Conservation (phyloP, 306 rosid genomes). For the Rubus idaeus region DNA sequence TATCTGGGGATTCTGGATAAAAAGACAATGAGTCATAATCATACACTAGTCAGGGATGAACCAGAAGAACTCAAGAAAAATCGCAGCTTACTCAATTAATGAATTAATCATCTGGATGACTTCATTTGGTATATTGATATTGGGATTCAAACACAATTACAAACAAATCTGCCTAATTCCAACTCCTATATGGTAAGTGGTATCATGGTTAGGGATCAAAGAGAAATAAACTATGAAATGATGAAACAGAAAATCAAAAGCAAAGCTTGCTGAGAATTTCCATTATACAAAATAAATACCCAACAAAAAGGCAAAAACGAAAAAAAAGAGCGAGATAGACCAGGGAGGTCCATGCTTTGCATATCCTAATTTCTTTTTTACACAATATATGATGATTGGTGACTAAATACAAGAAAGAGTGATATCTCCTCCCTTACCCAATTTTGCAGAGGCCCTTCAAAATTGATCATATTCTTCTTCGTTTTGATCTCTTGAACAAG, state of each 20-base stretch:
- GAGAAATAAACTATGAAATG: conserved; percentile 15
- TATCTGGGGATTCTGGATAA: background rate
- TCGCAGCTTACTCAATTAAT: background rate
- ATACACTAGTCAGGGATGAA: background rate
- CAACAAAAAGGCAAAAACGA: conserved; percentile 22
- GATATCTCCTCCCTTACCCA: conserved; percentile 26
- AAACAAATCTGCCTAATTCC: background rate
- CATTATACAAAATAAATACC: conserved; percentile 41
- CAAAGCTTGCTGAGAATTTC: conserved; percentile 30
- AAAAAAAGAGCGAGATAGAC: conserved; percentile 29
- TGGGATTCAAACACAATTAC: background rate
- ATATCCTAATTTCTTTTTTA: conserved; percentile 44
- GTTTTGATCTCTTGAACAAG: background rate
- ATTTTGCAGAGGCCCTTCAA: conserved; percentile 22
- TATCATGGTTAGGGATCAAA: background rate
- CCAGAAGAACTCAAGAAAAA: background rate
- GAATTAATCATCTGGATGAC: background rate
- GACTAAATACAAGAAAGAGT: conserved; percentile 38
- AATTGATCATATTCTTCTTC: background rate
- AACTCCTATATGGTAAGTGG: background rate
- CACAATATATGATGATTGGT: conserved; percentile 31
- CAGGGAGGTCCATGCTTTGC: conserved; percentile 28
- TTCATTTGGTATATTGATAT: background rate
- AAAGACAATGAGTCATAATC: background rate
- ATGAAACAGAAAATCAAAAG: conserved; percentile 39